Conservation (phyloP, 257 asterid species). For the Przewalskia tangutica region DNA sequence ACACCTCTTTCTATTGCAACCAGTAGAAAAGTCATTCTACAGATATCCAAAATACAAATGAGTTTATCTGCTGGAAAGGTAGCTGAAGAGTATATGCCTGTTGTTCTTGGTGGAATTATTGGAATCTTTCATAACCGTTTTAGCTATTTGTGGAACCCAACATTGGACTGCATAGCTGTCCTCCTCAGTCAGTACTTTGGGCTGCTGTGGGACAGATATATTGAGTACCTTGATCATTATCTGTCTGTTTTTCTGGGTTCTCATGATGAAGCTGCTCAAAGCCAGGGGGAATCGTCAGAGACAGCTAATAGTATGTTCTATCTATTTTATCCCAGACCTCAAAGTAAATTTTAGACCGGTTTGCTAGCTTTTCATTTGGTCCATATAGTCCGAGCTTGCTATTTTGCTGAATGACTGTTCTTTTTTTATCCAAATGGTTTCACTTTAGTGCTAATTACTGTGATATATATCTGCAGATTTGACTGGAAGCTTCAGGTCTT, state of each 20-base stretch:
- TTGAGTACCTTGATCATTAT: slow-evolving; percentile 47
- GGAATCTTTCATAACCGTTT: slow-evolving; percentile 76
- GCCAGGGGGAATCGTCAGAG: slow-evolving; percentile 14
- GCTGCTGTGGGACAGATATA: slow-evolving; percentile 56
- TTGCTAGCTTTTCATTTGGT: background rate
- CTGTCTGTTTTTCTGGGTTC: slow-evolving; percentile 43
- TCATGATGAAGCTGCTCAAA: slow-evolving; percentile 26
- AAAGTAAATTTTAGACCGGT: background rate
- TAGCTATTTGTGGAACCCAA: slow-evolving; percentile 60
- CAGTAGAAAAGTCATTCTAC: slow-evolving; percentile 50
- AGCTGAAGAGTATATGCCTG: slow-evolving; percentile 46
- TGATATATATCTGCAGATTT: slow-evolving; percentile 42
- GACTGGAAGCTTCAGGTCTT: slow-evolving; percentile 44
- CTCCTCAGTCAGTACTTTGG: slow-evolving; percentile 42
- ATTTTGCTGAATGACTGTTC: background rate
- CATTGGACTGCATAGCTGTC: slow-evolving; percentile 60
- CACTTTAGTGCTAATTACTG: background rate
- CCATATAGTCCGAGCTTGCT: background rate
- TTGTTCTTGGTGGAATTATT: slow-evolving; percentile 52
- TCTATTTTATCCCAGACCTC: background rate
- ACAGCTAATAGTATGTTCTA: slow-evolving; percentile 42
- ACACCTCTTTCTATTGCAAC: slow-evolving; percentile 55
- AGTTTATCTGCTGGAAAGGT: slow-evolving; percentile 44
- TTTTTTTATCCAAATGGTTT: background rate
- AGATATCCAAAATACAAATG: slow-evolving; percentile 62